Evolutionary conservation across 2,329 filamentous ascomycete species (phyloP).

Genomic region (Fusarium sp.): DNA sequence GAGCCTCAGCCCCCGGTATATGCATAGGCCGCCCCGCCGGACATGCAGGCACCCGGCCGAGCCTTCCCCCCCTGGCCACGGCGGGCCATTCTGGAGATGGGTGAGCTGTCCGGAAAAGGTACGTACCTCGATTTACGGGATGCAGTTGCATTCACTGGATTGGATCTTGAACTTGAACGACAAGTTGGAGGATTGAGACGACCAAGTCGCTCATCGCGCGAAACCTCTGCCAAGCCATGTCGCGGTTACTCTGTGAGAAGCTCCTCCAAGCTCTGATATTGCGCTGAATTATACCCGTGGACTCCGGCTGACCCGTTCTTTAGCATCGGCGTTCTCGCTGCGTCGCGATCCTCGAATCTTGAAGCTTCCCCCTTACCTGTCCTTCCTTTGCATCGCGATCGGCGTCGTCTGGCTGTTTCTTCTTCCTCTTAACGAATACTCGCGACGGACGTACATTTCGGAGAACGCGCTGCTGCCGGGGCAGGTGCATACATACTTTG

Average conservation of each 20-base stretch:
- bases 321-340: conserved; percentile 74
- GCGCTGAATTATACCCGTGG: background rate
- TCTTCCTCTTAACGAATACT: conserved; percentile 90
- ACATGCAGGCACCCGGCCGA: conserved; percentile 26
- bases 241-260: conserved; percentile 65
- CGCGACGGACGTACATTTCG: conserved; percentile 92
- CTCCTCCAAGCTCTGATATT: background rate
- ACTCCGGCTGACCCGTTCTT: conserved; percentile 8
- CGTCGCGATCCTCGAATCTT: conserved; percentile 85
- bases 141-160: conserved; percentile 5
- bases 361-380: conserved; percentile 88
- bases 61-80: conserved; percentile 21
- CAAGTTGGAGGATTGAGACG: conserved; percentile 21
- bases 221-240: conserved; percentile 53
- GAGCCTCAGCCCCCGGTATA: conserved; percentile 7
- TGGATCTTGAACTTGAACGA: conserved; percentile 29
- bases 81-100: conserved; percentile 12
- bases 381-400: conserved; percentile 83
- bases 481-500: conserved; percentile 98
- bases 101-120: conserved; percentile 37
- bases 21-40: conserved; percentile 33
- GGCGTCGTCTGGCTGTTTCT: conserved; percentile 92
- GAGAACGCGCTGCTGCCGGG: conserved; percentile 96
- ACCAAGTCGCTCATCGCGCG: conserved; percentile 22
- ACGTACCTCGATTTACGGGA: conserved; percentile 36